These are phyloP conservation scores for Ustilago cynodontis DNA, from an alignment of 1,284 basidiomycete genomes.

Conservation along the genomic window DNA sequence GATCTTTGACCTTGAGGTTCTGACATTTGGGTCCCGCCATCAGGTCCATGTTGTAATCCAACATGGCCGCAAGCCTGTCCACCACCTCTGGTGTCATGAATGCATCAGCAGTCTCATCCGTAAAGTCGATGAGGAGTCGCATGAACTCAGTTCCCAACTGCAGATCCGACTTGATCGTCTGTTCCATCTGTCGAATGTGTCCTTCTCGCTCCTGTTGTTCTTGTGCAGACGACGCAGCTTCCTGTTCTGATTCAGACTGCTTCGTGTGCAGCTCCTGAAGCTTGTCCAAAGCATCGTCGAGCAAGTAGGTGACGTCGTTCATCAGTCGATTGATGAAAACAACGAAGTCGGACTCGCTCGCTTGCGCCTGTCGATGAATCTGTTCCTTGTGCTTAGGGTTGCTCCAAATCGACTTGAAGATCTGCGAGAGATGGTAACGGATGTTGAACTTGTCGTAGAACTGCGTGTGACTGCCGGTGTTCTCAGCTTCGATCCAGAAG, in stretches of 20 bases:
- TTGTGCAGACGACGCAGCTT: constrained; percentile 74
- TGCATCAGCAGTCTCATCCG: constrained; percentile 87
- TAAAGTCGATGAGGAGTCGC: constrained; percentile 89
- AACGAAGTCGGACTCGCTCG: constrained; percentile 72
- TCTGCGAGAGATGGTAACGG: constrained; percentile 71
- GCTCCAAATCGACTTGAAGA: constrained; percentile 67
- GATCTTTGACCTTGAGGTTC: constrained; percentile 86
- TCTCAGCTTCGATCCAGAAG: constrained; percentile 98
- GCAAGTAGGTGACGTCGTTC: constrained; percentile 97
- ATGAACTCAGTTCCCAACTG: constrained; percentile 89
- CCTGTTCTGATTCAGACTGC: constrained; percentile 79
- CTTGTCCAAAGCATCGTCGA: constrained; percentile 94
- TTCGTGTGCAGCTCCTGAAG: constrained; percentile 88
- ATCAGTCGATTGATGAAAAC: constrained; percentile 97
- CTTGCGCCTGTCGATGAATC: constrained; percentile 55
- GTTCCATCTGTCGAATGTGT: constrained; percentile 83
- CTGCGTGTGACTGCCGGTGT: constrained; percentile 95
- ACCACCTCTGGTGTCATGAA: constrained; percentile 98
- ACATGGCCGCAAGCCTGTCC: constrained; percentile 92
- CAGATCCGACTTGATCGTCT: constrained; percentile 85
- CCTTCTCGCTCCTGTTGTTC: constrained; percentile 86
- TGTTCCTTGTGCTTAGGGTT: constrained; percentile 65
- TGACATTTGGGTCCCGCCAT: constrained; percentile 86
- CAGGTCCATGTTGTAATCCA: constrained; percentile 92
- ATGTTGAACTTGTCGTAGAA: constrained; percentile 98